A percentile compares a stretch with the other conserved stretches of the same genome.
Evolutionary conservation across 306 rosid genomes (phyloP).

Genomic region (Quillaja saponaria): DNA sequence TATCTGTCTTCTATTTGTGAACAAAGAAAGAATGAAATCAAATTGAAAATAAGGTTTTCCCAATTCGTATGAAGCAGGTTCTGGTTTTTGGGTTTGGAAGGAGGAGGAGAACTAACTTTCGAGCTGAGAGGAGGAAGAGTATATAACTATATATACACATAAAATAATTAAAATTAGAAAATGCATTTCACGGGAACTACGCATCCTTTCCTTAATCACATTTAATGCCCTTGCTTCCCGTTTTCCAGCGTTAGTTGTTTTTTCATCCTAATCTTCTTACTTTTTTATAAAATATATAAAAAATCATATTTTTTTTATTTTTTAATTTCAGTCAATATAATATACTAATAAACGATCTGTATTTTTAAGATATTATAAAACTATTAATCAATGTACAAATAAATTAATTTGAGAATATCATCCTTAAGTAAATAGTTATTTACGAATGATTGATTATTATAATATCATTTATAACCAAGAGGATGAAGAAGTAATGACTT

Average conservation of each 20-base stretch:
- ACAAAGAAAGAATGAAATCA: neutral
- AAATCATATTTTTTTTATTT: neutral
- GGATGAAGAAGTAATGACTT: no score
- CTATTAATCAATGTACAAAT: neutral
- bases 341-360: no score
- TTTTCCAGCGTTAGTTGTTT: constrained; percentile 2
- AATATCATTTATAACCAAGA: no score
- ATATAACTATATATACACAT: neutral
- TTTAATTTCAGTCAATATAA: neutral
- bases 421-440: no score
- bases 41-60: neutral
- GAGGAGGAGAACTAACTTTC: neutral
- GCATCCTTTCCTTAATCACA: constrained; percentile 47
- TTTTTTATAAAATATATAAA: no score
- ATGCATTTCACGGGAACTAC: constrained; percentile 61
- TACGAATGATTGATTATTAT: no score
- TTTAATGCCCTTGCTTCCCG: constrained; percentile 31
- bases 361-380: no score
- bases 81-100: no score
- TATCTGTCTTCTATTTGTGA: neutral
- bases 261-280: neutral
- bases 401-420: no score
- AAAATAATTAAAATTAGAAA: neutral
- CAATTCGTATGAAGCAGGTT: no score
- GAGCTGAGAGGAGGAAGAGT: constrained; percentile 8